A percentile compares a stretch with the other conserved stretches of the same genome.
These are phyloP conservation scores for Neohortaea acidophila DNA, from an alignment of 495 filamentous ascomycete genomes.

Conservation along the genomic window DNA sequence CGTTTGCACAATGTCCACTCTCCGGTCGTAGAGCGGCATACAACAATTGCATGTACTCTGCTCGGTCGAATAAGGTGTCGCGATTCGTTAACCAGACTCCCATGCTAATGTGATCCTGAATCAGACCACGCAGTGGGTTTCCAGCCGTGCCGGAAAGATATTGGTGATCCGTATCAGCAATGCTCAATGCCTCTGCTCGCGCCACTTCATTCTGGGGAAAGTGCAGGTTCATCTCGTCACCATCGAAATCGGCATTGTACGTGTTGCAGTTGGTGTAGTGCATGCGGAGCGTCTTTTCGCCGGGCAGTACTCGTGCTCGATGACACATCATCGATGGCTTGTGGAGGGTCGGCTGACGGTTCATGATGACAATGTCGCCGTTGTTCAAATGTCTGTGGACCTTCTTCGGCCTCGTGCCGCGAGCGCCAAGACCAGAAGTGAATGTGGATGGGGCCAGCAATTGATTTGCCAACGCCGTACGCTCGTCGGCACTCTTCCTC, in stretches of 20 bases:
- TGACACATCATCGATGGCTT: constrained; percentile 99
- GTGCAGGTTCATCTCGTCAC: constrained; percentile 99
- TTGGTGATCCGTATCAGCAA: constrained; percentile 94
- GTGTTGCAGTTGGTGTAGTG: constrained; percentile 99
- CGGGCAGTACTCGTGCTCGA: constrained; percentile 76
- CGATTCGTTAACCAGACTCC: constrained; percentile 77
- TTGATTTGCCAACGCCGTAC: constrained; percentile 75
- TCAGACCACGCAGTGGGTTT: constrained; percentile 87
- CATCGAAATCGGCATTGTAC: constrained; percentile 99
- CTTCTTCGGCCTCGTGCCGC: constrained; percentile 67
- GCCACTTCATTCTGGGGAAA: constrained; percentile 96
- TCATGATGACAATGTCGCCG: constrained; percentile 96
- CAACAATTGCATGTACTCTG: constrained; percentile 83
- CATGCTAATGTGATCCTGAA: constrained; percentile 97
- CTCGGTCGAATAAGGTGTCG: constrained; percentile 80
- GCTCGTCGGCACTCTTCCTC: constrained; percentile 71
- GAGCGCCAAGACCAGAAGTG: constrained; percentile 39
- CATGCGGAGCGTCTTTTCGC: constrained; percentile 96
- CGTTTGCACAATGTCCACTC: constrained; percentile 57
- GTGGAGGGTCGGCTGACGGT: constrained; percentile 96
- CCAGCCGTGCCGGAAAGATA: constrained; percentile 90
- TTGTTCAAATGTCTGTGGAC: constrained; percentile 92
- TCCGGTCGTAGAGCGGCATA: constrained; percentile 84
- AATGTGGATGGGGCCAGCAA: constrained; percentile 75
- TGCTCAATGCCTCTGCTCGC: constrained; percentile 71